phyloP scores from a whole-genome alignment of 148 eudicot species.

The Bassia scoparia region DNA sequence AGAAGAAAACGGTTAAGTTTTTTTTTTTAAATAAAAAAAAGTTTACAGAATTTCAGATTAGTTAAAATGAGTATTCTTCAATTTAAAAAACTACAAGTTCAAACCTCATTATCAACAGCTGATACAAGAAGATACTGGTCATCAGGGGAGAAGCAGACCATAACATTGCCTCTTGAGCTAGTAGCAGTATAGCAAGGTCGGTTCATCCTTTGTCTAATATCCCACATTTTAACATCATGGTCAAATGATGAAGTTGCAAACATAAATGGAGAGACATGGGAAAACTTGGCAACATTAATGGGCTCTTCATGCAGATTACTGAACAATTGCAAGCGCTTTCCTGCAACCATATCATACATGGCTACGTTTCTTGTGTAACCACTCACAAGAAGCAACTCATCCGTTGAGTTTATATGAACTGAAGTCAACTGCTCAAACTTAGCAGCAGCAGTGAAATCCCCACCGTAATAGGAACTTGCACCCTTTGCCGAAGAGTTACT shows the following conservation, averaged over 20 bases:
- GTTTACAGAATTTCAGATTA: too few relatives aligned
- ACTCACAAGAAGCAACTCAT: conserved; percentile 82
- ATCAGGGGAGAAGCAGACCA: conserved; percentile 95
- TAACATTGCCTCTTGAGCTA: conserved; percentile 93
- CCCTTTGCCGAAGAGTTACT: conserved; percentile 31
- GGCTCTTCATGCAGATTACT: conserved; percentile 71
- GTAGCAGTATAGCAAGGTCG: conserved; percentile 75
- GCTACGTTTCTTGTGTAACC: conserved; percentile 77
- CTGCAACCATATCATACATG: conserved; percentile 72
- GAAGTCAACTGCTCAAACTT: conserved; percentile 66
- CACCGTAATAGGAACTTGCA: conserved; percentile 23
- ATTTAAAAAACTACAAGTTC: neutral
- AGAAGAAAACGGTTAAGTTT: neutral
- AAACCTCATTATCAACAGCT: conserved; percentile 93
- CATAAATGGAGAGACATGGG: conserved; percentile 70
- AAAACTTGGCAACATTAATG: conserved; percentile 88
- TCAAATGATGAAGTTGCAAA: conserved; percentile 93
- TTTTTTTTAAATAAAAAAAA: too few relatives aligned
- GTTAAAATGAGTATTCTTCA: neutral
- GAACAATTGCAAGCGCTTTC: conserved; percentile 60
- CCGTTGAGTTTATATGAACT: conserved; percentile 75
- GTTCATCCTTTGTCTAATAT: conserved; percentile 60
- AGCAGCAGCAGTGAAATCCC: conserved; percentile 39
- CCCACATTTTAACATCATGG: conserved; percentile 94
- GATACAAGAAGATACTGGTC: conserved; percentile 89